Base-by-base conservation (phyloP, 2,329 filamentous ascomycete genomes). In the Fusarium marasasianum region DNA sequence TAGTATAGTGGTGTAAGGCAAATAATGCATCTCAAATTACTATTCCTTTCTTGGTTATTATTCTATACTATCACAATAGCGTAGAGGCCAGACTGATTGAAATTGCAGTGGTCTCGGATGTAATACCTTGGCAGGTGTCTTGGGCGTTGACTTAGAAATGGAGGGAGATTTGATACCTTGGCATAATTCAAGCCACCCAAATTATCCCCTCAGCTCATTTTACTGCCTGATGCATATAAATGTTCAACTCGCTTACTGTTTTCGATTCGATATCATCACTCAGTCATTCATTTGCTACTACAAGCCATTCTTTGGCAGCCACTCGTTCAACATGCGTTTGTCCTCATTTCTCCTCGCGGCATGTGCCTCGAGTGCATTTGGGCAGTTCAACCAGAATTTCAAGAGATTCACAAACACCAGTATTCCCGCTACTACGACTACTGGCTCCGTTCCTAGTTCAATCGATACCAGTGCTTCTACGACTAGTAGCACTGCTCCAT, bases 351-450 rank as follows among this genome's bases (percentile, higher is more conserved):
- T 54, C 24, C 50, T 54, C n/a, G 50, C 24, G 9, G 50, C 33
- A 12, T 54, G 50, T 22, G 50, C 50, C 50, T 54, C 50, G 13
- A 54, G 33, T 26, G 50, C 33, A 29, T 17, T 54, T 18, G 50
- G 50, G 10, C 50, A 54, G n/a, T 37, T 50, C 15, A 13, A 50
- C 15, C 22, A 33, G 11, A 50, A 53, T 6, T 29, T 54, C 18
- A 54, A 71, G 69, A 58, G 69, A 15, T 75, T 74, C 24, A 72
- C 72, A 41, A 75, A 75, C 72, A 26, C 55, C 2, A 71, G 72
- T 41, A 31, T 38, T 3, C 43, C 66, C 20, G 57, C 48, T 4
- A 33, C 51, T 14, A 20, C 43, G 1, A 62, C 62, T 4, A 35
- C 60, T 3, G 47, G 37, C 8, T 37, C 58, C 7, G 40, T 54